Evolutionary conservation across 1,139 yeast genomes (phyloP), one percentile per base, ranked within the genome.

Genomic region (Tardiomyces depauwii): DNA sequence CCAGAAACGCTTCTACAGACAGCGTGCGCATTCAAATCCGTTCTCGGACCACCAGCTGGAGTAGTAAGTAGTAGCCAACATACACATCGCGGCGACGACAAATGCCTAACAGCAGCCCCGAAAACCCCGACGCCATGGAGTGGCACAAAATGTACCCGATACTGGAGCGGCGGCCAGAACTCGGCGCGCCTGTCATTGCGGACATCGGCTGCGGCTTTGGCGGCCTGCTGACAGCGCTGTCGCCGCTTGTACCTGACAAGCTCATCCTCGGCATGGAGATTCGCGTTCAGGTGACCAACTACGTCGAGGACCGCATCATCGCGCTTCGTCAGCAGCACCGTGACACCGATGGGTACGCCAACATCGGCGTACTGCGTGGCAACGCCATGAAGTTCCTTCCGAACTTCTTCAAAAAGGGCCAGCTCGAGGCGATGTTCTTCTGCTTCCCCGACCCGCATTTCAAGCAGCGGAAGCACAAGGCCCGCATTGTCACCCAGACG

Each of bases 401-500:
- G 30, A 91, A 91, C 64, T 91, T 93, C 64, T 91, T 93, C 68
- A 70, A 73, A 47, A 81, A 82, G 63, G 80, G 81, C 5, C 73
- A 67, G 63, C 70, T 91, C 46, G 78, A 82, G 39, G 91, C 91
- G 71, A 85, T 91, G 78, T 91, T 91, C 66, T 91, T 93, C 70
- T 93, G 98, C 66, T 91, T 91, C 75, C 99, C 99, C 18, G 99
- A 91, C 66, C 99, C 99, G 13, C 98, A 93, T 65, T 91, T 91
- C 72, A 91, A 91, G 62, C 95, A 87, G 64, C 76, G 98, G 59
- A 91, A 91, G 64, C 98, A 93, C 67, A 91, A 91, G 71, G 97
- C 97, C 9, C 76, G 99, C 70, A 91, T 91, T 58, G 78, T 91
- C 53, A 89, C 98, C 50, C 81, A 79, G 50, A 91, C 97, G 1